Evolutionary conservation across 1,284 basidiomycete genomes (phyloP).

Genomic region (Heterobasidion occidentale): DNA sequence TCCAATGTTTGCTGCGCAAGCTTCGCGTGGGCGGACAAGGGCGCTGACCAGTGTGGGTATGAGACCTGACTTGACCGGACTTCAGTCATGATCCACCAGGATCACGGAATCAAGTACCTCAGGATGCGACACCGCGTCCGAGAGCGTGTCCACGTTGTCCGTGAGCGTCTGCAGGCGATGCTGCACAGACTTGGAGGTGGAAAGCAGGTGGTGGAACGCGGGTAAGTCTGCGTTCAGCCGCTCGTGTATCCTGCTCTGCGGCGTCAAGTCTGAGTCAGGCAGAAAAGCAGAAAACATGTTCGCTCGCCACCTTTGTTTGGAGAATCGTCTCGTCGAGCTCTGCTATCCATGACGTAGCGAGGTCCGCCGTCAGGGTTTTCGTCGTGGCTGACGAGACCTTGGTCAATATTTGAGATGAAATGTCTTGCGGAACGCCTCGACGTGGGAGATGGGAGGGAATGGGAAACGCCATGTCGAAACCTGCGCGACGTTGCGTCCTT

Average conservation of each 20-base stretch:
- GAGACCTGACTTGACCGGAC: conserved; percentile 48
- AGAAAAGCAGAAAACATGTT: background rate
- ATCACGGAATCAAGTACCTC: conserved; percentile 34
- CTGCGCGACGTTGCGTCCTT: too few relatives aligned
- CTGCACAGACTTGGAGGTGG: conserved; percentile 55
- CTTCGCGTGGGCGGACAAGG: conserved; percentile 44
- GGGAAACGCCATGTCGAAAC: conserved; percentile 54
- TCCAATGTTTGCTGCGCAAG: conserved; percentile 55
- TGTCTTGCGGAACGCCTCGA: conserved; percentile 42
- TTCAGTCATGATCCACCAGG: conserved; percentile 8
- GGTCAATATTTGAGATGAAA: conserved; percentile 58
- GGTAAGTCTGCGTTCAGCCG: conserved; percentile 58
- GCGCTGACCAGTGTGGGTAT: conserved; percentile 45
- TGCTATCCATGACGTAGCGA: conserved; percentile 59
- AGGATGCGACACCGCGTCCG: conserved; percentile 41
- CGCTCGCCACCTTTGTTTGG: conserved; percentile 52
- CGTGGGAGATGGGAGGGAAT: conserved; percentile 63
- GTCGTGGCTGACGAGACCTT: conserved; percentile 56
- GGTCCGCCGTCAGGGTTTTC: conserved; percentile 45
- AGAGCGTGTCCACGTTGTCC: conserved; percentile 43
- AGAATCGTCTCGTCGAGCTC: conserved; percentile 65
- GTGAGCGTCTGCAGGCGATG: conserved; percentile 45
- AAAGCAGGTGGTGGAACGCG: conserved; percentile 54
- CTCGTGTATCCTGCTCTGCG: conserved; percentile 56
- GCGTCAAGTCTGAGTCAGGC: background rate